A percentile compares a stretch with the other conserved stretches of the same genome.
phyloP scores from a whole-genome alignment of 129 eudicot species.

The Apium graveolens region DNA sequence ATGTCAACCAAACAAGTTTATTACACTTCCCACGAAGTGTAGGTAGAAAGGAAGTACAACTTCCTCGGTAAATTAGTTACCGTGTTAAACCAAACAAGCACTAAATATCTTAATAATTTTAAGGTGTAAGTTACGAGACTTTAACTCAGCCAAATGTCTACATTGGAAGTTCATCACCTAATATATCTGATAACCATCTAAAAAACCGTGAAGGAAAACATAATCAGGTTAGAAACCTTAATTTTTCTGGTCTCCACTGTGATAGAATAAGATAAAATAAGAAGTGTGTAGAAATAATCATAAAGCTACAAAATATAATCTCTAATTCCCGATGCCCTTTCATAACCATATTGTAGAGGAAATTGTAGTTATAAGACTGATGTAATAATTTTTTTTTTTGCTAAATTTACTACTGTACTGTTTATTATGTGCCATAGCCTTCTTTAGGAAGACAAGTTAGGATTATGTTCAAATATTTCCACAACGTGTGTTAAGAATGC shows the following conservation, averaged over 20 bases:
- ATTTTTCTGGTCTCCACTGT: neutral
- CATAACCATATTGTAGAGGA: neutral
- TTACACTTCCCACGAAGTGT: too few species aligned
- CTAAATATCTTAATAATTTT: neutral
- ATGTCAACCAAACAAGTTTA: too few species aligned
- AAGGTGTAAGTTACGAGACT: neutral
- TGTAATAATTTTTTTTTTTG: neutral
- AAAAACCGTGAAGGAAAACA: neutral
- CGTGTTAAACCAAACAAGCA: too few species aligned
- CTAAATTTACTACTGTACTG: neutral
- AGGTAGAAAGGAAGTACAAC: too few species aligned
- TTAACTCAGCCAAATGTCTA: neutral
- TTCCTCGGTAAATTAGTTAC: too few species aligned
- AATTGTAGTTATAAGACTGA: neutral
- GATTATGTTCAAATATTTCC: neutral
- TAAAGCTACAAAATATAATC: neutral
- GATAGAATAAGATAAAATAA: neutral
- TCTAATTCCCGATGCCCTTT: neutral
- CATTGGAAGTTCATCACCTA: neutral
- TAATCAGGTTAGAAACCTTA: neutral
- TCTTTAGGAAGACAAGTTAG: neutral
- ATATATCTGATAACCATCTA: neutral
- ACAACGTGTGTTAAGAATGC: neutral
- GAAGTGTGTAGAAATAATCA: neutral
- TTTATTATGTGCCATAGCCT: neutral